Evolutionary conservation across 2,329 filamentous ascomycete genomes (phyloP).

Genomic region (Xylariaceae sp.): DNA sequence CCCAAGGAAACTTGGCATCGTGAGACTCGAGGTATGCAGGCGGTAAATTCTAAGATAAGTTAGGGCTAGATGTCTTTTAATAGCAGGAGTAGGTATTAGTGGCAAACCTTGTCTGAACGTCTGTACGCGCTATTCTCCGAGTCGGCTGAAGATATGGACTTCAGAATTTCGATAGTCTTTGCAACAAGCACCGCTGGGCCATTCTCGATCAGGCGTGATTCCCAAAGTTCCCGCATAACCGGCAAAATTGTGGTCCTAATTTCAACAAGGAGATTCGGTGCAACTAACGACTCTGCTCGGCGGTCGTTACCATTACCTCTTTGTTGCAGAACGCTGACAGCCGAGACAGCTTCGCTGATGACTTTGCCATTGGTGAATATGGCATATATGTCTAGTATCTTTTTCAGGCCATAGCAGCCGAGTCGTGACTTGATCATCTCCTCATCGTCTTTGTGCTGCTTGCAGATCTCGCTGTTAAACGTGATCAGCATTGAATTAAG

Average conservation of each 20-base stretch:
- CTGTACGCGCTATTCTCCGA: constrained; percentile 62
- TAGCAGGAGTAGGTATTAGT: neutral
- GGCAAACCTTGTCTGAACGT: constrained; percentile 53
- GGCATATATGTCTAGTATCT: constrained; percentile 76
- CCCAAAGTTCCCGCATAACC: constrained; percentile 73
- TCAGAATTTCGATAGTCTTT: constrained; percentile 76
- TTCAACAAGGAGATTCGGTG: constrained; percentile 78
- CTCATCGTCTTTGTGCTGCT: constrained; percentile 35
- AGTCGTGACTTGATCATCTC: constrained; percentile 44
- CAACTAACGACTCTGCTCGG: constrained; percentile 38
- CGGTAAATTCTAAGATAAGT: constrained; percentile 25
- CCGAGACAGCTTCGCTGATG: constrained; percentile 67
- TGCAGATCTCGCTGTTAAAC: constrained; percentile 55
- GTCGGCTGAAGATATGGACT: constrained; percentile 70
- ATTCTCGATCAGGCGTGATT: constrained; percentile 76
- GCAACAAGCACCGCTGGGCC: constrained; percentile 70
- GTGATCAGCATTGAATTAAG: constrained; percentile 66
- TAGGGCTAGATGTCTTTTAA: constrained; percentile 8
- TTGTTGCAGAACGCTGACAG: constrained; percentile 39
- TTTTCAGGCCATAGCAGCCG: constrained; percentile 60
- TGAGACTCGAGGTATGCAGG: constrained; percentile 40
- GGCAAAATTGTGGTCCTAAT: constrained; percentile 75
- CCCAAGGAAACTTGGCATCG: constrained; percentile 44
- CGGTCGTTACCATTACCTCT: constrained; percentile 37
- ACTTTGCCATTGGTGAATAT: constrained; percentile 72